These are phyloP conservation scores for Diaporthe vexans DNA, from an alignment of 2,329 filamentous ascomycete genomes.

Conservation along the genomic window DNA sequence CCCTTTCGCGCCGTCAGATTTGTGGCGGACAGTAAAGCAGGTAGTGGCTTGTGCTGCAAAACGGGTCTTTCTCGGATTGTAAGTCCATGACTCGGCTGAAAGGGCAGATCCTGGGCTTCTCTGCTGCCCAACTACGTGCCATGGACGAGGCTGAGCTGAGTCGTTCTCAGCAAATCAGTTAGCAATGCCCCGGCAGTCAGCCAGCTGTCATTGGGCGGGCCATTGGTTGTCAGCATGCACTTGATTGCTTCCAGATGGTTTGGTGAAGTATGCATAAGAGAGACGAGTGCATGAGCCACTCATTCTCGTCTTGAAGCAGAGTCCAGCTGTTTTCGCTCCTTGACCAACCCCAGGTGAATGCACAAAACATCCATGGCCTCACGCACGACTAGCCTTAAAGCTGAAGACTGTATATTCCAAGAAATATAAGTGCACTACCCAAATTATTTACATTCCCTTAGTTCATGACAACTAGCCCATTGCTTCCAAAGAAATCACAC, in stretches of 20 bases:
- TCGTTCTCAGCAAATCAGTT: background rate
- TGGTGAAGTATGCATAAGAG: background rate
- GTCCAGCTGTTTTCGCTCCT: background rate
- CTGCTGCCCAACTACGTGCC: constrained; percentile 6
- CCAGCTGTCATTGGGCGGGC: background rate
- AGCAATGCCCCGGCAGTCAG: background rate
- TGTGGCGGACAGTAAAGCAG: background rate
- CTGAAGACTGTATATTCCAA: background rate
- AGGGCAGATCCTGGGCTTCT: background rate
- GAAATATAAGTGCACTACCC: background rate
- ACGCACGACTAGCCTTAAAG: background rate
- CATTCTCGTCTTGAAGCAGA: background rate
- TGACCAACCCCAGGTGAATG: background rate
- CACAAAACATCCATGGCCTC: background rate
- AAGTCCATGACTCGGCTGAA: background rate
- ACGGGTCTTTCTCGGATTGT: too few relatives aligned
- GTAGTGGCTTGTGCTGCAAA: too few relatives aligned
- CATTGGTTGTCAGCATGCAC: background rate
- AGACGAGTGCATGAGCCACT: background rate
- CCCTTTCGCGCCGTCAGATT: background rate
- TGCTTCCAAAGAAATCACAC: background rate
- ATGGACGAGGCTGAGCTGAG: constrained; percentile 15
- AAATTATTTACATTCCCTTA: background rate
- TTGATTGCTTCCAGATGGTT: background rate
- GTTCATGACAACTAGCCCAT: background rate